Percentiles rank a stretch among this genome's conserved stretches.
These are phyloP conservation scores for Colletotrichum tanaceti DNA, from an alignment of 2,329 filamentous ascomycete genomes.

Conservation along the genomic window DNA sequence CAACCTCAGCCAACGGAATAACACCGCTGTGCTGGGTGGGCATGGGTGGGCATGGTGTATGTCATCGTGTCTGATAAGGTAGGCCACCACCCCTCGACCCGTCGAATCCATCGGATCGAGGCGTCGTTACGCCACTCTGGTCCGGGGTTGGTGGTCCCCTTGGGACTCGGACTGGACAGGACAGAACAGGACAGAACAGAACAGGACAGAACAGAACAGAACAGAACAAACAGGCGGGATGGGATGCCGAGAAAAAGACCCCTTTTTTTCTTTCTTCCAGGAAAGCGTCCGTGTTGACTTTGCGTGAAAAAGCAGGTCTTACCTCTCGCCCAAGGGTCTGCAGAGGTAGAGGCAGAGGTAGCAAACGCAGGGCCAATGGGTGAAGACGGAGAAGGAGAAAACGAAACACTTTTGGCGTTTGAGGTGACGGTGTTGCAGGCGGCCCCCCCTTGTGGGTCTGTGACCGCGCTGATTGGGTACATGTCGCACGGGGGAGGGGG, in stretches of 20 bases:
- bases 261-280: too few relatives aligned
- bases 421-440: conserved; percentile 27
- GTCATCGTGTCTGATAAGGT: conserved; percentile 26
- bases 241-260: too few relatives aligned
- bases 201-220: too few relatives aligned
- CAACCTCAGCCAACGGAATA: too few relatives aligned
- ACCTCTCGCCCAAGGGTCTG: background rate
- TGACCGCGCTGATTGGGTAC: conserved; percentile 24
- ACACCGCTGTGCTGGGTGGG: too few relatives aligned
- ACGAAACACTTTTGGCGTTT: conserved; percentile 38
- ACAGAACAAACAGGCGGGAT: background rate
- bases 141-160: background rate
- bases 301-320: background rate
- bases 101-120: conserved; percentile 16
- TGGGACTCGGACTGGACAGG: background rate
- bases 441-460: conserved; percentile 37
- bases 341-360: too few relatives aligned
- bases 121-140: background rate
- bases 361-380: background rate
- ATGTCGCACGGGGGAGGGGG: too few relatives aligned
- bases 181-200: too few relatives aligned
- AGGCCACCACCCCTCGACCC: background rate
- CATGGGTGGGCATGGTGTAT: background rate
- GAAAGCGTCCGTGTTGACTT: too few relatives aligned
- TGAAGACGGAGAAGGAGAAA: conserved; percentile 7